Evolutionary conservation across 1,284 basidiomycete species (phyloP).

Genomic region (Ustilago xerochloae): DNA sequence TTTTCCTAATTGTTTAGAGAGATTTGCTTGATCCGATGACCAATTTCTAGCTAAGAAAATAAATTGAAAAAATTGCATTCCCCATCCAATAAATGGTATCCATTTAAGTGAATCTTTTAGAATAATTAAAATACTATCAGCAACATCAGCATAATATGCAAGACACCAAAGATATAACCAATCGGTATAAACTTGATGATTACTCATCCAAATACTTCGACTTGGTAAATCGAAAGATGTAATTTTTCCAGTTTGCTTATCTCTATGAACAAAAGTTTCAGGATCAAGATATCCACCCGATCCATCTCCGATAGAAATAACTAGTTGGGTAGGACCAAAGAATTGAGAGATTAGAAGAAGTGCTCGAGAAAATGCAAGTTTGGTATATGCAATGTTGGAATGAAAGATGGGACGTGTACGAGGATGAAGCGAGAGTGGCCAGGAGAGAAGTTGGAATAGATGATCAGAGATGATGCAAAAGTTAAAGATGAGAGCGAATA

Average conservation of each 20-base stretch:
- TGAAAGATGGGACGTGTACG: conserved; percentile 36
- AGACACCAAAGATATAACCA: conserved; percentile 65
- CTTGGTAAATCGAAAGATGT: conserved; percentile 44
- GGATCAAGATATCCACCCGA: conserved; percentile 52
- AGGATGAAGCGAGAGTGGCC: conserved; percentile 43
- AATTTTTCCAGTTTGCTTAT: conserved; percentile 42
- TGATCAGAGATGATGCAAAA: conserved; percentile 48
- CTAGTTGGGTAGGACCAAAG: conserved; percentile 57
- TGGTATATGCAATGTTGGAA: conserved; percentile 48
- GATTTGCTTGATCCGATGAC: conserved; percentile 46
- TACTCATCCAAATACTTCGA: conserved; percentile 53
- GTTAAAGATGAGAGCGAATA: conserved; percentile 56
- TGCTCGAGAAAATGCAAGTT: conserved; percentile 40
- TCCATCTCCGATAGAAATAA: conserved; percentile 53
- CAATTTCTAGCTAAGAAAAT: conserved; percentile 60
- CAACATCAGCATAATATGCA: conserved; percentile 57
- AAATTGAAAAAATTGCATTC: conserved; percentile 64
- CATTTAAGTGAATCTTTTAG: conserved; percentile 57
- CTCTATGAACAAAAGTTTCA: conserved; percentile 39
- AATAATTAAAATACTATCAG: conserved; percentile 56
- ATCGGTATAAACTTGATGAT: conserved; percentile 63
- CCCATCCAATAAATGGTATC: conserved; percentile 60
- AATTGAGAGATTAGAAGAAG: conserved; percentile 57
- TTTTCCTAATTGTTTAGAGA: conserved; percentile 43
- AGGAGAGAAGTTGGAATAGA: conserved; percentile 46